Conservation (phyloP, 148 eudicot species). For the Diospyros lotus region DNA sequence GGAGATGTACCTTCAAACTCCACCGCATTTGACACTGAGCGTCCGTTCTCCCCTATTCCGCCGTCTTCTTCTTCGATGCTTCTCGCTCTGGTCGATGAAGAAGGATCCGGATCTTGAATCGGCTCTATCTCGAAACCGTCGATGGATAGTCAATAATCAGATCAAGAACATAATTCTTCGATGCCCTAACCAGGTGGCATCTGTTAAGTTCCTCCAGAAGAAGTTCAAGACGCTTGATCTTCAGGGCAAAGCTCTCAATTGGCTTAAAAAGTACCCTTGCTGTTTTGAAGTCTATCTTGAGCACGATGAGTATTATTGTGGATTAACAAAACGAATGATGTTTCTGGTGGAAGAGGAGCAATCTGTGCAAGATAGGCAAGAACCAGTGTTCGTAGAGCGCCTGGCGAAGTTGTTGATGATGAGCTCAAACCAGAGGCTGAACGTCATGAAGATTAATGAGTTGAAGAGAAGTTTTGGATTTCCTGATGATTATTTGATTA, state of each 20-base stretch:
- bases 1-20: conserved; percentile 9
- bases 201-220: conserved; percentile 69
- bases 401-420: conserved; percentile 82
- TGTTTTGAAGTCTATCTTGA: conserved; percentile 72
- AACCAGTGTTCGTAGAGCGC: conserved; percentile 53
- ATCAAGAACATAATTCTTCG: conserved; percentile 77
- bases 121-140: conserved; percentile 69
- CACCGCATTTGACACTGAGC: conserved; percentile 2
- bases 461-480: conserved; percentile 76
- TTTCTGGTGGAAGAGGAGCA: conserved; percentile 80
- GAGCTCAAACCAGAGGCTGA: conserved; percentile 67
- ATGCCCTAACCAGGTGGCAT: conserved; percentile 57
- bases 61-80: conserved; percentile 30
- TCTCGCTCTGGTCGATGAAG: conserved; percentile 90
- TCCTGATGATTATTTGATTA: conserved; percentile 85
- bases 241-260: conserved; percentile 84
- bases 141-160: conserved; percentile 94
- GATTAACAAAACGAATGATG: conserved; percentile 73
- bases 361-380: conserved; percentile 53
- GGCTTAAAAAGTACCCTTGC: conserved; percentile 96
- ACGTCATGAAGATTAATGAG: conserved; percentile 65
- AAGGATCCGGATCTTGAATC: conserved; percentile 93
- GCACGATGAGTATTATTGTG: conserved; percentile 49
- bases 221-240: conserved; percentile 90
- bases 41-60: conserved; percentile 3